These are phyloP conservation scores for Lipomyces starkeyi DNA, from an alignment of 805 yeast genomes.

Conservation along the genomic window DNA sequence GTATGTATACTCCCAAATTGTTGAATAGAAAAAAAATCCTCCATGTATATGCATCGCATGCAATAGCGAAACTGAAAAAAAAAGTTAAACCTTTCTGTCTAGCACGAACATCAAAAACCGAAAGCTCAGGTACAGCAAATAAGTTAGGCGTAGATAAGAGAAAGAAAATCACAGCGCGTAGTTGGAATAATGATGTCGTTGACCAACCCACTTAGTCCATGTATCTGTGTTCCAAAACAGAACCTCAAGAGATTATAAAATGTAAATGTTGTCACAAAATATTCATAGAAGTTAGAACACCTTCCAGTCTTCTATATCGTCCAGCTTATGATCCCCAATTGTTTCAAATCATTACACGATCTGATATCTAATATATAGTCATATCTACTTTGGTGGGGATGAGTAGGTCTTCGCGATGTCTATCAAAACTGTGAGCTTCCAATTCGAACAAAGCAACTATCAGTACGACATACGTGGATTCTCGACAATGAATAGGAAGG, in stretches of 20 bases:
- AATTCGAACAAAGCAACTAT: background rate
- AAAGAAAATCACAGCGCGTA: background rate
- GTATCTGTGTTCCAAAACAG: background rate
- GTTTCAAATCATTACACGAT: background rate
- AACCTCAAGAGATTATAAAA: background rate
- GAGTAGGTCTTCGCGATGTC: conserved; percentile 63
- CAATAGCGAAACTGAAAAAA: background rate
- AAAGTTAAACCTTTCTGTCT: background rate
- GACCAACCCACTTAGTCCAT: background rate
- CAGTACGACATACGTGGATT: conserved; percentile 68
- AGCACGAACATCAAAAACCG: background rate
- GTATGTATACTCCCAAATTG: background rate
- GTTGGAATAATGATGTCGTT: background rate
- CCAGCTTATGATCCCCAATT: background rate
- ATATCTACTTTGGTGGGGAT: conserved; percentile 38
- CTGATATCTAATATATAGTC: background rate
- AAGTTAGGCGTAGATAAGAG: background rate
- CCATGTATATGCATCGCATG: background rate
- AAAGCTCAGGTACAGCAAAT: background rate
- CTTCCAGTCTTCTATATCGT: background rate
- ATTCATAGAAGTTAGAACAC: background rate
- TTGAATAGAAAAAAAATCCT: background rate
- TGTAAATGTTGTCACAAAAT: background rate
- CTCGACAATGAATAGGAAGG: conserved; percentile 74
- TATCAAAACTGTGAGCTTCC: background rate